Evolutionary conservation across 257 asterid species (phyloP), one percentile per base, ranked within the genome.

Genomic region (Solanum habrochaites): DNA sequence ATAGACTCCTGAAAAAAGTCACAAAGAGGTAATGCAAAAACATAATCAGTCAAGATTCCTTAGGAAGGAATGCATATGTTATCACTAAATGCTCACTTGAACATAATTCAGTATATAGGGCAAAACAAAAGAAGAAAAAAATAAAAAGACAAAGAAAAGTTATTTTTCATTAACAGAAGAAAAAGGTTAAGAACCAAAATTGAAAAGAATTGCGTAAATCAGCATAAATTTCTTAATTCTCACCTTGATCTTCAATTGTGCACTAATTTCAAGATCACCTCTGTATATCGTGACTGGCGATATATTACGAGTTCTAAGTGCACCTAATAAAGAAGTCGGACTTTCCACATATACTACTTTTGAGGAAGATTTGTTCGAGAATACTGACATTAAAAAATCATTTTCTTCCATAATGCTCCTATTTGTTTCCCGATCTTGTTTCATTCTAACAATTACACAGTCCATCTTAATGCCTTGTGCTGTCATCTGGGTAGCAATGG

Each of bases 391-490:
- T 11, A 97, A 88, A 88, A 85, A 91, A 92, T 97, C 99, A 89
- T 97, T 97, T 93, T 97, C 99, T 90, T 93, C 95, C 92, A 95
- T 39, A 86, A 93, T 86, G 87, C 87, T 87, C 90, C 88, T 90
- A 74, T 89, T 86, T 81, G 87, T 87, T 86, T 88, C 89, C 86
- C 70, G 82, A 78, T 89, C 89, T 67, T 89, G 92, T 32, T 90
- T 86, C 69, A 82, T 37, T 89, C 98, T 92, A 75, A 90, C 88
- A 88, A 96, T 88, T 70, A 97, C 62, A 70, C 96, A 94, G 69
- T 97, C 98, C 98, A 97, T 95, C 94, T 93, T 97, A 96, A 97
- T 93, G 91, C 99, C 98, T 91, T 90, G 92, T 32, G 91, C 86
- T 86, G 35, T 86, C 98, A 97, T 93, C 93, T 96, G 98, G 60